Conservation (phyloP, 495 filamentous ascomycete species). For the Pseudoneurospora amorphoporcata region DNA sequence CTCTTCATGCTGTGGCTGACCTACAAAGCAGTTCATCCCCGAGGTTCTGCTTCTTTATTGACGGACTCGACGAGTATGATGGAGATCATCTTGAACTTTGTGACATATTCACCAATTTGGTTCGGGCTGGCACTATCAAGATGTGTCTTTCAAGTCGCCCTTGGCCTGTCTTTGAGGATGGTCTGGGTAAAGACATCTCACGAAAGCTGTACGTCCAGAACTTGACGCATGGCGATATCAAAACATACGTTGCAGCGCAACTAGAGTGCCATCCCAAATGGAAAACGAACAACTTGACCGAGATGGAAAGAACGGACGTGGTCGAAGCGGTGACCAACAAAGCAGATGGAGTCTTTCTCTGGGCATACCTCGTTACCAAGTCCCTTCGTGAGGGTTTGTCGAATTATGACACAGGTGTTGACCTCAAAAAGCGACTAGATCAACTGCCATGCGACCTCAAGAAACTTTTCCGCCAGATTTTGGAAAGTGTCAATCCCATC, state of each 20-base stretch:
- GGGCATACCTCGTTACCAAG: conserved; percentile 23
- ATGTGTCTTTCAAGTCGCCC: conserved; percentile 42
- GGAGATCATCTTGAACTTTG: conserved; percentile 11
- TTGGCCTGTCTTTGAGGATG: conserved; percentile 33
- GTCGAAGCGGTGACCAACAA: conserved; percentile 18
- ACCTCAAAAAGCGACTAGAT: conserved; percentile 1
- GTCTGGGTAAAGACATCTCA: conserved; percentile 13
- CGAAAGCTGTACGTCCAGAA: conserved; percentile 11
- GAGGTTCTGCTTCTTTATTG: conserved; percentile 18
- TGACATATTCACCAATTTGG: neutral
- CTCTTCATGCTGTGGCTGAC: neutral
- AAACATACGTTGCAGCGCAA: conserved; percentile 13
- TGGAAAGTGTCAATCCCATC: neutral
- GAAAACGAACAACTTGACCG: neutral
- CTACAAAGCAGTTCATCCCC: neutral
- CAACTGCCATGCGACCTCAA: neutral
- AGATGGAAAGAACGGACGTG: conserved; percentile 1
- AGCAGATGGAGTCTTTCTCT: conserved; percentile 33
- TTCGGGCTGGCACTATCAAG: conserved; percentile 24
- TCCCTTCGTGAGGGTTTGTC: conserved; percentile 12
- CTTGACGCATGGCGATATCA: conserved; percentile 24
- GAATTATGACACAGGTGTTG: conserved; percentile 11
- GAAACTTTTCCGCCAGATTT: neutral
- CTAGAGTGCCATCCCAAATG: conserved; percentile 5
- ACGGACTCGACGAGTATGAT: conserved; percentile 18